Conservation (phyloP, 257 asterid species). For the Penstemon barbatus region DNA sequence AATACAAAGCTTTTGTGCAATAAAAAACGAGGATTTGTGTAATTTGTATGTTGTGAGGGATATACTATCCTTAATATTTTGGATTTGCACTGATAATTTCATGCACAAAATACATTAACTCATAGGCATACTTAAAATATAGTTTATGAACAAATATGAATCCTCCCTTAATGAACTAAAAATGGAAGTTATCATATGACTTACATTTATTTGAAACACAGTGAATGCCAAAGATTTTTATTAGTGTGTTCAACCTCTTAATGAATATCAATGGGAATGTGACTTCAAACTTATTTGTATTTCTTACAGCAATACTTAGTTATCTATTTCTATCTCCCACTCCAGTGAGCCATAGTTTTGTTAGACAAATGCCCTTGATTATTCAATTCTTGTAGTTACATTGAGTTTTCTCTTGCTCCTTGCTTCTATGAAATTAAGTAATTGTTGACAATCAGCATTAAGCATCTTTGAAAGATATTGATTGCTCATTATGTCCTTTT, state of each 20-base stretch:
- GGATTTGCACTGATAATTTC: not conserved
- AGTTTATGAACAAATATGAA: not conserved
- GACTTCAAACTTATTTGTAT: not conserved
- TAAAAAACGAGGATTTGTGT: not conserved
- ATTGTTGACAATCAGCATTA: not conserved
- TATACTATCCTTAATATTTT: not conserved
- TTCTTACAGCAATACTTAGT: not conserved
- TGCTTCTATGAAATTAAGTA: not conserved
- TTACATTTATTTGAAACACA: not conserved
- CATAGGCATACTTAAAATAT: not conserved
- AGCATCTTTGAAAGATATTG: not conserved
- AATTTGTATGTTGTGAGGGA: not conserved
- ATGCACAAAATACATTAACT: not conserved
- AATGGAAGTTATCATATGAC: not conserved
- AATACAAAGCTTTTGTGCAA: not conserved
- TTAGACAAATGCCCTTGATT: constrained; percentile 5
- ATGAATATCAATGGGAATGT: not conserved
- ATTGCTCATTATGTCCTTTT: not conserved
- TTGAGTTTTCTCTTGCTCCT: not conserved
- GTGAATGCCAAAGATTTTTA: not conserved
- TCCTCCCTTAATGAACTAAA: not conserved
- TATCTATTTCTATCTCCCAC: not conserved
- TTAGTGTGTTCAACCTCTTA: not conserved
- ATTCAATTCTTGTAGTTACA: not conserved
- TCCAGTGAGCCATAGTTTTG: constrained; percentile 7